A percentile compares a stretch with the other conserved stretches of the same genome.
phyloP scores from a whole-genome alignment of 2,329 filamentous ascomycete species.

The Ceratocystis papillata region DNA sequence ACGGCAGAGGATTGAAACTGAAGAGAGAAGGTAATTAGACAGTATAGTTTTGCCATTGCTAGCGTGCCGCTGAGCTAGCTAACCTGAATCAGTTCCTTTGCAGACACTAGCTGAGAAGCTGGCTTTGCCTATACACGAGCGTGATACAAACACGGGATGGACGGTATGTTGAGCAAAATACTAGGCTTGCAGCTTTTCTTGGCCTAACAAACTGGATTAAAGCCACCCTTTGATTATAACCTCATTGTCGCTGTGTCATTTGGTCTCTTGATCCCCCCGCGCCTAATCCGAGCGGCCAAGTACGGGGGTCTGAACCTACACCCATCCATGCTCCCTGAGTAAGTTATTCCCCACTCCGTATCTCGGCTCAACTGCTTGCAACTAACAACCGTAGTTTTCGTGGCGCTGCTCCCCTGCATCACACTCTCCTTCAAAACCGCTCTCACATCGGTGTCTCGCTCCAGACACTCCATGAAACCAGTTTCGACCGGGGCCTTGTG shows the following conservation, averaged over 20 bases:
- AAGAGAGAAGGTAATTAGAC: constrained; percentile 43
- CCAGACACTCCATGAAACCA: constrained; percentile 67
- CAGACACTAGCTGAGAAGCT: constrained; percentile 53
- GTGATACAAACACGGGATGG: constrained; percentile 78
- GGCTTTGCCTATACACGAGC: constrained; percentile 56
- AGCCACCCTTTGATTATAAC: constrained; percentile 55
- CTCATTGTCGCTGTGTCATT: constrained; percentile 89
- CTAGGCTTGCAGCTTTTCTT: constrained; percentile 14
- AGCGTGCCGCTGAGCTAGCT: neutral
- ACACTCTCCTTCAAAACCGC: constrained; percentile 58
- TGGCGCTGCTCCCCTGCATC: constrained; percentile 77
- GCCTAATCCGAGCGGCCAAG: constrained; percentile 56
- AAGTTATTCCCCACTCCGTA: constrained; percentile 28
- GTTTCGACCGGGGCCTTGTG: constrained; percentile 70
- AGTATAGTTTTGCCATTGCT: neutral
- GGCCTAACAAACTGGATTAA: constrained; percentile 3
- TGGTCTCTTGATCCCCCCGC: constrained; percentile 72
- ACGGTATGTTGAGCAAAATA: constrained; percentile 39
- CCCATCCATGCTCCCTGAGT: constrained; percentile 81
- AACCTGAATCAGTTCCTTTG: constrained; percentile 50
- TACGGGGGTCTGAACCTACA: constrained; percentile 92
- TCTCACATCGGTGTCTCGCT: constrained; percentile 63
- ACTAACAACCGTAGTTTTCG: constrained; percentile 47
- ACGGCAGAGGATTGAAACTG: constrained; percentile 61
- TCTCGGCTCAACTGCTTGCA: neutral